Base-by-base conservation (phyloP, 257 asterid genomes). In the Forsythia suspensa region DNA sequence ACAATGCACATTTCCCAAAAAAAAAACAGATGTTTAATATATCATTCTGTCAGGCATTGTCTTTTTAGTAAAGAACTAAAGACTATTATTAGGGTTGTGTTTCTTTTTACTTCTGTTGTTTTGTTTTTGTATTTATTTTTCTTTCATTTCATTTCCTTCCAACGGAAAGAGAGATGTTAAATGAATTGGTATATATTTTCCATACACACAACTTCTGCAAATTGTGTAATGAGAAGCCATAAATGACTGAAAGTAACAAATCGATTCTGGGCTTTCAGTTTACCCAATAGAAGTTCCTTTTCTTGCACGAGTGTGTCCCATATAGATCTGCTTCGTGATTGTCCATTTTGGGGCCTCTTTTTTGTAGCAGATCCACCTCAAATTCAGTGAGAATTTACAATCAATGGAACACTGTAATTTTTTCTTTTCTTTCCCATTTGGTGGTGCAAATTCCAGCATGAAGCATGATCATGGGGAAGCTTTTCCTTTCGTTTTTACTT, bases 181-280 rank as follows among this genome's bases (percentile, higher is more conserved):
- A 41, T 5, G 55, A 46, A 2, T 46, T 2, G 55, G 55, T 11
- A 61, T 61, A 20, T 21, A 21, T 7, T 61, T 21, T 61, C 68
- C 68, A 61, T 21, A 1, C 59, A 20, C 21, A 61, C 37, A 61
- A 61, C 68, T 61, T 61, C 68, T 61, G 68, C 36, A 21, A 13
- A 8, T 8, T 7, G 65, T 55, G 18, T n/a, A 55, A 18, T 55
- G 65, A 0, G 4, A 51, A 61, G 67, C 75, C 44, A 72, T 77
- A 43, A 81, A 73, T 73, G 73, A 57, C 42, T 12, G 80, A 67
- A 73, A 82, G 81, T 78, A 67, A 48, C 71, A 52, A 73, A 21
- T 72, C 73, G 21, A 20, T 16, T n/a, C 5, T 37, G 70, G 70
- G 80, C 61, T 46, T 59, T 52, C 72, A 18, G 73, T 59, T 74